Base-by-base conservation (phyloP, 768 basidiomycete genomes). In the Cystofilobasidium ferigula region DNA sequence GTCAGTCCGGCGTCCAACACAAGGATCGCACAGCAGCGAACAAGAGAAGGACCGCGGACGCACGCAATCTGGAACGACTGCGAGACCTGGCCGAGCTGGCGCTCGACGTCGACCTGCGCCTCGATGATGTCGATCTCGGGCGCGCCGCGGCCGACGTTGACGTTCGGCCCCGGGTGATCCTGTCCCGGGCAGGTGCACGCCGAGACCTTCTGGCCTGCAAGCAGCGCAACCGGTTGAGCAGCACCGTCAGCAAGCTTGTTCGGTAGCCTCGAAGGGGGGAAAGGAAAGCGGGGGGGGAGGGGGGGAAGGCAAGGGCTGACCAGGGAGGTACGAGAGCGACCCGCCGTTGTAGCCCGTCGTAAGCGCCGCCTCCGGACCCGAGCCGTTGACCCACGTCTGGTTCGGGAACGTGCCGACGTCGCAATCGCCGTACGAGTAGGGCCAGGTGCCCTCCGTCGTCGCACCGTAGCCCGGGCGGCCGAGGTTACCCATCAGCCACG, bases 81-180 rank as follows among this genome's bases (percentile, higher is more conserved):
- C 1, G 88, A 89, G 1, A 86, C 86, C 70, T 85, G 79, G 47
- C 82, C 88, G 73, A 56, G 66, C 77, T 71, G 71, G 82, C 80
- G 5, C 76, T 66, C 63, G 61, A 68, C 71, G 71, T 90, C 79
- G 66, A 85, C 77, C 74, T 91, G 22, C 4, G 30, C 84, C 78
- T 98, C 93, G 65, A 94, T 73, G 67, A 98, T 81, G 76, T 97
- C 93, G 71, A 97, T 90, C 78, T 98, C 94, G 1, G 94, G 93
- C 1, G 86, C 88, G 36, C 84, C 84, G 60, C 93, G 84, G 24
- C 85, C 88, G 20, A 72, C 70, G 34, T 76, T 80, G 62, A 80
- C 79, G 43, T 71, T 80, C 3, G 93, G 93, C 14, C 93, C 93
- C 2, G 93, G 93, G 73, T 98, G 93, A 70, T 89, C 88, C 34